Base-by-base conservation (phyloP, 441 rosid species). In the Pelargonium citronellum region DNA sequence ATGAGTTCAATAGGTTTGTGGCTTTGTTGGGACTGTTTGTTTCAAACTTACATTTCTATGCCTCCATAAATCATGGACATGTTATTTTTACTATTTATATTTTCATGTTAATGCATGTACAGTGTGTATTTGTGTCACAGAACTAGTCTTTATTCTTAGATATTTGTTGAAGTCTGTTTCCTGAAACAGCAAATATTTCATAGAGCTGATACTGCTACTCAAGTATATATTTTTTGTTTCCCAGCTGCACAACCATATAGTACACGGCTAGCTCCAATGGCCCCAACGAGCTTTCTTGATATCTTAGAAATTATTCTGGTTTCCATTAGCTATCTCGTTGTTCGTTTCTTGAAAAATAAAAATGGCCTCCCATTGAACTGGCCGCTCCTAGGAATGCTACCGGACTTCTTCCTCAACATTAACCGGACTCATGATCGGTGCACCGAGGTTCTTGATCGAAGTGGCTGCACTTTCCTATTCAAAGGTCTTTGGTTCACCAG, bases 341-440 rank as follows among this genome's bases (percentile, higher is more conserved):
- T 57, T 57, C 62, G 62, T 17, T 57, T 57, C 62, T 22, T 57
- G 62, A 57, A 22, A 57, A 17, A 22, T 16, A 57, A 57, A 4
- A 57, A 57, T 57, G 62, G 62, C 62, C 62, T 57, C 11, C 79
- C 69, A 7, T 82, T 24, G 20, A 73, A 69, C 71, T 80, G 77
- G 71, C 87, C 83, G 6, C 1, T 86, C 7, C 41, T 86, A 6
- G 89, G 90, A 13, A 86, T 82, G 90, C 67, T 84, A 9, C 87
- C 85, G 2, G 73, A 63, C 13, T 65, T 86, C 49, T 22, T 78
- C 41, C 6, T 49, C 22, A 61, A 78, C 68, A 12, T 75, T 49
- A 69, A 30, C 71, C 77, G 70, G 5, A 43, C 83, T 58, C 83
- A 82, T 13, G 86, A 84, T 12, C 75, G 39, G 69, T 0, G 3